phyloP scores from a whole-genome alignment of 176 grass and related monocot species.

The Miscanthus lutarioriparius region DNA sequence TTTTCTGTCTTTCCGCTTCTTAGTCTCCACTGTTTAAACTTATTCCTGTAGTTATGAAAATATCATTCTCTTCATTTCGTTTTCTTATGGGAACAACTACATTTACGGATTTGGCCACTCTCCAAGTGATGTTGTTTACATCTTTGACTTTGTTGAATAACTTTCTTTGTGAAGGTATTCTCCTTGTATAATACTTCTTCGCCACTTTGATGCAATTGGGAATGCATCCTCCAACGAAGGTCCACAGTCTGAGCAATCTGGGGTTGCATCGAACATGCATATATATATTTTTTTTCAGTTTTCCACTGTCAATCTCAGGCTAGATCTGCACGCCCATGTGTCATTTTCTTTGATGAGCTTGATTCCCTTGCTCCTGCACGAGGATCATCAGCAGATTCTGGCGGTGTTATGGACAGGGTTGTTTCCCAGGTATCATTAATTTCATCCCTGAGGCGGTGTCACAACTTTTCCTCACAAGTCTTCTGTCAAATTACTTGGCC shows the following conservation, averaged over 20 bases:
- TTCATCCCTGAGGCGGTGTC: background rate
- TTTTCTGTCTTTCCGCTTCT: conserved; percentile 21
- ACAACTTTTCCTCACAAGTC: background rate
- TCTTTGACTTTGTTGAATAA: conserved; percentile 26
- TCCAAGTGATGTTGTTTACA: background rate
- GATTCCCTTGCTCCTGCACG: conserved; percentile 90
- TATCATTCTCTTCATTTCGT: background rate
- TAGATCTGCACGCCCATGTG: conserved; percentile 83
- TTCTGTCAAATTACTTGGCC: background rate
- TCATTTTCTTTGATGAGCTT: conserved; percentile 99
- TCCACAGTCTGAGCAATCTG: conserved; percentile 75
- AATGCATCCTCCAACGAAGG: conserved; percentile 78
- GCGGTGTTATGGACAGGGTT: conserved; percentile 97
- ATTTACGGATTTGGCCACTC: background rate
- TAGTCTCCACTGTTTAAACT: background rate
- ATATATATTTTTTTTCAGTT: conserved; percentile 2
- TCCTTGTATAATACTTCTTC: conserved; percentile 87
- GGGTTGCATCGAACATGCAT: conserved; percentile 65
- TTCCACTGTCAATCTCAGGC: conserved; percentile 53
- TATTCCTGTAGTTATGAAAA: conserved; percentile 22
- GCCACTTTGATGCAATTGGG: conserved; percentile 75
- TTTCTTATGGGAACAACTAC: background rate
- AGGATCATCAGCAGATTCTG: conserved; percentile 92
- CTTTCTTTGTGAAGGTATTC: conserved; percentile 71
- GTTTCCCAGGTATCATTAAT: conserved; percentile 76